Evolutionary conservation across 1,284 basidiomycete genomes (phyloP), one percentile per base, ranked within the genome.

Genomic region (Trichosporon asahii): DNA sequence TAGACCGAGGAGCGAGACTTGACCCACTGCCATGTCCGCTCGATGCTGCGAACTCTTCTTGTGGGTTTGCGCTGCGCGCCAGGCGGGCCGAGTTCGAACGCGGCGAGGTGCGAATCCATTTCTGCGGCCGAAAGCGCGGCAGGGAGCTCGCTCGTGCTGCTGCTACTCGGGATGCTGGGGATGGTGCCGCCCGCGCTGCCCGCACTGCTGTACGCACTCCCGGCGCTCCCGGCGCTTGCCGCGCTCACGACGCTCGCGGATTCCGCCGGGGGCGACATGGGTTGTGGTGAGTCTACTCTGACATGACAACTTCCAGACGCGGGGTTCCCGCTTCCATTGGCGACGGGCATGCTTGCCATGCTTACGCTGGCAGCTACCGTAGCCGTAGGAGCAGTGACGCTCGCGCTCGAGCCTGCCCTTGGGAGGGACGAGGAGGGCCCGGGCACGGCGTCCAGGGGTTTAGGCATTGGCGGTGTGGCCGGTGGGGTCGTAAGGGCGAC

Each of bases 11-110:
- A 73, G n/a, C 72, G 66, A 1, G 72, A 73, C 44, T 70, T 70
- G n/a, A 73, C 72, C 72, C 72, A 73, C 6, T 64, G 64, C 72
- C 72, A 73, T 4, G 72, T 73, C 8, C 72, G 68, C 44, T 73
- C 72, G 35, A 73, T 73, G 46, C 68, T 70, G 46, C 68, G 66
- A 2, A 73, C 72, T 6, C 72, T 68, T 5, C 72, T 60, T 29
- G 72, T 71, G 7, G 72, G 72, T 25, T 68, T 70, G 14, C 72
- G 64, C 6, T 63, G 60, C 5, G 72, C 72, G 33, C 72, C 72
- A 1, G 72, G 72, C 14, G 72, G 72, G 1, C 72, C 72, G 7
- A 73, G 49, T 12, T 73, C 72, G 21, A 73, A 68, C 6, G 65
- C 60, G 40, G 70, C 72, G 31, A 71, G 61, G 35, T 73, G 72